These are phyloP conservation scores for Aspergillus unguis DNA, from an alignment of 2,329 filamentous ascomycete species.

Conservation along the genomic window DNA sequence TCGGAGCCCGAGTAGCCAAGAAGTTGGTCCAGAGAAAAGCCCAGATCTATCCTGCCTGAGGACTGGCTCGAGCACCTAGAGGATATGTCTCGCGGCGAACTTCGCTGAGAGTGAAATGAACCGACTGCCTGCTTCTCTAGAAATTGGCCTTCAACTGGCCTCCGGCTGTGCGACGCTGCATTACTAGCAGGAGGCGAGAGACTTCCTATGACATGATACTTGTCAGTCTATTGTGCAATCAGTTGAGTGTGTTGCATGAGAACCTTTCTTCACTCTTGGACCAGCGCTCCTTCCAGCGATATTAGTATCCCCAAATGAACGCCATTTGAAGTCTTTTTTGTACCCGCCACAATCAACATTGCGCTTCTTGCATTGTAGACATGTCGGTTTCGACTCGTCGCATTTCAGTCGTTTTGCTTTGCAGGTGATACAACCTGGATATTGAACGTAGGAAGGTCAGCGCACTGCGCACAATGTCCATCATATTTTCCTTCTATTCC, in stretches of 20 bases:
- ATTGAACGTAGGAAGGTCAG: conserved; percentile 27
- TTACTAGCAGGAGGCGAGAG: conserved; percentile 11
- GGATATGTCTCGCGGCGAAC: conserved; percentile 2
- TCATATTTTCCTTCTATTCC: conserved; percentile 2
- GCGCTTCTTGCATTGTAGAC: conserved; percentile 63
- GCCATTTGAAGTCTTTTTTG: conserved; percentile 74
- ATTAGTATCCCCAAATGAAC: conserved; percentile 63
- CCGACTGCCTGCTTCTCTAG: neutral
- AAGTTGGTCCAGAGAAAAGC: conserved; percentile 12
- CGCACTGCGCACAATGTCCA: conserved; percentile 20
- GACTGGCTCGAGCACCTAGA: conserved; percentile 3
- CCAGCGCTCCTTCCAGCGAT: conserved; percentile 39
- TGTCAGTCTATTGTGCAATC: conserved; percentile 2
- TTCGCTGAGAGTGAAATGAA: conserved; percentile 1
- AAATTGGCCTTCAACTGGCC: conserved; percentile 3
- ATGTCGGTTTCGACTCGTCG: conserved; percentile 68
- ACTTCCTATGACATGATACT: conserved; percentile 4
- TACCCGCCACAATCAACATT: conserved; percentile 67
- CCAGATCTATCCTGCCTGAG: conserved; percentile 9
- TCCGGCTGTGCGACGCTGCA: conserved; percentile 1
- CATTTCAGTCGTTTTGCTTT: conserved; percentile 71
- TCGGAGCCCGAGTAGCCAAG: conserved; percentile 9
- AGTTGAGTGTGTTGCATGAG: neutral
- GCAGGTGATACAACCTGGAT: conserved; percentile 67
- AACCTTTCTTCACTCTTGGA: conserved; percentile 48